Conservation (phyloP, 73 alveolate species). For the Paramecium octaurelia region DNA sequence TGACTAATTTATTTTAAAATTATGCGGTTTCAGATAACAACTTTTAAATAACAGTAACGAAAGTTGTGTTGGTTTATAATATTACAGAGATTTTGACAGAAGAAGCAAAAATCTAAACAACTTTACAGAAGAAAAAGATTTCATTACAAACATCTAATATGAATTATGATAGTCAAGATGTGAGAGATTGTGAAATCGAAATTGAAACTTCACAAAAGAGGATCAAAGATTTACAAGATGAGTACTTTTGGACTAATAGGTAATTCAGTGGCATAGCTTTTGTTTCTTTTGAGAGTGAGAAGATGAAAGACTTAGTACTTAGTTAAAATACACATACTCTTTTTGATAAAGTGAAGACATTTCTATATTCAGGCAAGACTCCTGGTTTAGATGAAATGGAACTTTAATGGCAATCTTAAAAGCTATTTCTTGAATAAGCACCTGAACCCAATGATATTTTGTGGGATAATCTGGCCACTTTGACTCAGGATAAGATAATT, state of each 20-base stretch:
- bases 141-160: slow-evolving; percentile 17
- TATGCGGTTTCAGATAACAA: neutral
- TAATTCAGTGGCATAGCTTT: slow-evolving; percentile 52
- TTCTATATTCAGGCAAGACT: neutral
- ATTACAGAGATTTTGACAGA: slow-evolving; percentile 5
- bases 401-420: neutral
- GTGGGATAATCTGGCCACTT: slow-evolving; percentile 42
- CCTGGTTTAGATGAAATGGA: slow-evolving; percentile 8
- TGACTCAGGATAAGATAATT: slow-evolving; percentile 26
- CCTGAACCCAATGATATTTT: slow-evolving; percentile 62
- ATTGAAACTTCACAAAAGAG: neutral
- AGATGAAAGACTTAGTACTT: slow-evolving; percentile 20
- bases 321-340: neutral
- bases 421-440: slow-evolving; percentile 32
- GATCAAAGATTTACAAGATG: neutral
- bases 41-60: slow-evolving; percentile 21
- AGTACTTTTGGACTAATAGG: neutral
- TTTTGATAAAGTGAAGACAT: neutral
- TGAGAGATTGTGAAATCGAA: slow-evolving; percentile 9
- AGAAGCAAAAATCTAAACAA: neutral
- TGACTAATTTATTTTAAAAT: slow-evolving; percentile 18
- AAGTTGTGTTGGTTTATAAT: slow-evolving; percentile 50
- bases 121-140: neutral
- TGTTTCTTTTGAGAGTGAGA: slow-evolving; percentile 59
- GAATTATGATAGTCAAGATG: slow-evolving; percentile 25